Percentiles rank a stretch among this genome's conserved stretches.
Conservation (phyloP, 2,329 filamentous ascomycete genomes). For the Trichoderma oligosporum region DNA sequence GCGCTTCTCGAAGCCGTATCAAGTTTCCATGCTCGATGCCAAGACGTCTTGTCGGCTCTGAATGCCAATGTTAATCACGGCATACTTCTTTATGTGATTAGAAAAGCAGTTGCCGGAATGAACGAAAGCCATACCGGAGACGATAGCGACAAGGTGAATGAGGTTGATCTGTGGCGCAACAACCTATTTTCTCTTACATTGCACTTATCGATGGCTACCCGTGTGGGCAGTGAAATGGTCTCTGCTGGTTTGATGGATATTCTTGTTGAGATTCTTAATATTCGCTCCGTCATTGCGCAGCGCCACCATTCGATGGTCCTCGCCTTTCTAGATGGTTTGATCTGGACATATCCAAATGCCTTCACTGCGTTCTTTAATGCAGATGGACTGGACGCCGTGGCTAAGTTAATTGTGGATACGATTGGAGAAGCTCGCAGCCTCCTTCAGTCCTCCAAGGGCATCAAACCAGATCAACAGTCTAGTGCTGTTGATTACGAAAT, state of each 20-base stretch:
- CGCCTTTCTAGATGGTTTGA: constrained; percentile 81
- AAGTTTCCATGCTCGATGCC: constrained; percentile 68
- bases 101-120: constrained; percentile 85
- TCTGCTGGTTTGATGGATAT: constrained; percentile 86
- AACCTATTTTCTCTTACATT: constrained; percentile 84
- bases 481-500: constrained; percentile 89
- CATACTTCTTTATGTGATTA: constrained; percentile 85
- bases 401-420: constrained; percentile 78
- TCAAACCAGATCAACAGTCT: constrained; percentile 66
- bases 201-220: constrained; percentile 69
- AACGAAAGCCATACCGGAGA: constrained; percentile 52
- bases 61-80: constrained; percentile 96
- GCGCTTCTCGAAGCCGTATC: constrained; percentile 81
- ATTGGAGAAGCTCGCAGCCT: constrained; percentile 66
- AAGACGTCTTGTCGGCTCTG: constrained; percentile 84
- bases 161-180: constrained; percentile 83
- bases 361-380: constrained; percentile 78
- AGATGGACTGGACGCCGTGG: constrained; percentile 83
- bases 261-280: constrained; percentile 79
- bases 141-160: constrained; percentile 57
- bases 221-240: constrained; percentile 79
- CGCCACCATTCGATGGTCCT: constrained; percentile 80
- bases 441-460: constrained; percentile 66
- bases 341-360: constrained; percentile 80
- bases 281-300: constrained; percentile 77